These are phyloP conservation scores for Lentinus tigrinus DNA, from an alignment of 768 basidiomycete genomes.

Conservation along the genomic window DNA sequence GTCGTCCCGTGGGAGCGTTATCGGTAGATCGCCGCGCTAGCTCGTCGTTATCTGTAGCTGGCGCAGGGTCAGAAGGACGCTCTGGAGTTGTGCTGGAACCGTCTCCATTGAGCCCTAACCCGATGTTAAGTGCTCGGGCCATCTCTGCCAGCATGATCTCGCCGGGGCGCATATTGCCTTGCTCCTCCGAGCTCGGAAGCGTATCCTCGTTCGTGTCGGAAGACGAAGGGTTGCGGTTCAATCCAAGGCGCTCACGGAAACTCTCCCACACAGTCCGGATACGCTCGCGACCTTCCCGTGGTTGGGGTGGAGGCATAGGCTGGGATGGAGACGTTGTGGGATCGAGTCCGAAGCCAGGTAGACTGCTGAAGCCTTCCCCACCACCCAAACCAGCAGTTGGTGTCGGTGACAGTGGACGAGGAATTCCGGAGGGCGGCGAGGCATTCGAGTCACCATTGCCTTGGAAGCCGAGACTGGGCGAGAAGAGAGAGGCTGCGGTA, in stretches of 20 bases:
- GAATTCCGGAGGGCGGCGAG: conserved; percentile 19
- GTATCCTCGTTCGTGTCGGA: background rate
- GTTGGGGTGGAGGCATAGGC: conserved; percentile 2
- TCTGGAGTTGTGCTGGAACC: background rate
- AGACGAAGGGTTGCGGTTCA: conserved; percentile 24
- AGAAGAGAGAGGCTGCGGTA: conserved; percentile 79
- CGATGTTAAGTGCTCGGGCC: conserved; percentile 77
- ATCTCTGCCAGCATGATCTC: conserved; percentile 79
- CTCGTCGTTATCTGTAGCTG: background rate
- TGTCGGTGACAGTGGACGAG: conserved; percentile 41
- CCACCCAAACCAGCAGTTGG: conserved; percentile 35
- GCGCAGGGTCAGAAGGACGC: background rate
- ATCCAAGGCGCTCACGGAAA: conserved; percentile 65
- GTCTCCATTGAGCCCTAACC: conserved; percentile 41
- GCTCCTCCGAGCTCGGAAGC: background rate
- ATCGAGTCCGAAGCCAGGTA: conserved; percentile 20
- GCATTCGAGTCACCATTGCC: conserved; percentile 12
- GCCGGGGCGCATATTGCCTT: conserved; percentile 46
- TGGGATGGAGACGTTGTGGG: background rate
- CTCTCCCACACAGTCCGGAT: conserved; percentile 68
- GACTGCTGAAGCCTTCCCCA: conserved; percentile 30
- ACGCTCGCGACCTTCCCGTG: conserved; percentile 32
- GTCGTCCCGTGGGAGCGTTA: conserved; percentile 5
- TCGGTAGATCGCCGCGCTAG: background rate
- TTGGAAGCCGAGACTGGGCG: conserved; percentile 47